Percentiles rank a stretch among this genome's conserved stretches.
These are phyloP conservation scores for Fusarium bulbicola DNA, from an alignment of 2,329 filamentous ascomycete species.

Conservation along the genomic window DNA sequence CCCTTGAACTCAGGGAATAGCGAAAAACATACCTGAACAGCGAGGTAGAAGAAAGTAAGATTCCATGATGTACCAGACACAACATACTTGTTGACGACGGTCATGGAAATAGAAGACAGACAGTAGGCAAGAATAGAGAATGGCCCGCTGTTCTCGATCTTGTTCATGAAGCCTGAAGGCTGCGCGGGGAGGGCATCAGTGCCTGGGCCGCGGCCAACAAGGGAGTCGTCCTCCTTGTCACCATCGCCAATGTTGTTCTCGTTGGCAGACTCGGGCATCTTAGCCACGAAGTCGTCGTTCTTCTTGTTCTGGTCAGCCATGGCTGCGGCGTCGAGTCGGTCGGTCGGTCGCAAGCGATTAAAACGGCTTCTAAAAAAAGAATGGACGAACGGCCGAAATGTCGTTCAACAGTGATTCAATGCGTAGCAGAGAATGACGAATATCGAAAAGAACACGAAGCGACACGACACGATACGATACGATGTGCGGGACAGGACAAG, in stretches of 20 bases:
- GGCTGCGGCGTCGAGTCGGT: neutral
- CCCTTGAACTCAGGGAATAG: neutral
- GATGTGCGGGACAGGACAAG: slow-evolving; percentile 1
- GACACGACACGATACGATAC: neutral
- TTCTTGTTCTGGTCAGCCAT: slow-evolving; percentile 37
- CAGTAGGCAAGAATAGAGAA: slow-evolving; percentile 91
- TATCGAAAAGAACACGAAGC: slow-evolving; percentile 2
- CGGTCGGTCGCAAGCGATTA: slow-evolving; percentile 13
- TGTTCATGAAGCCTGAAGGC: slow-evolving; percentile 35
- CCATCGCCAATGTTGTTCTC: slow-evolving; percentile 30
- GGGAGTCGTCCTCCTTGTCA: slow-evolving; percentile 34
- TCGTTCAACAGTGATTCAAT: slow-evolving; percentile 28
- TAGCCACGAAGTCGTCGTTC: slow-evolving; percentile 36
- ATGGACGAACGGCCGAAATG: slow-evolving; percentile 36
- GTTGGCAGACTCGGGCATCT: slow-evolving; percentile 26
- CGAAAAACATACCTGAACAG: slow-evolving; percentile 77
- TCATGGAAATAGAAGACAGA: slow-evolving; percentile 95
- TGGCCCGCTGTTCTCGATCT: slow-evolving; percentile 77
- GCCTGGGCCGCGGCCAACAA: slow-evolving; percentile 32
- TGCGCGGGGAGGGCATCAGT: slow-evolving; percentile 28
- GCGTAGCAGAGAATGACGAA: slow-evolving; percentile 12
- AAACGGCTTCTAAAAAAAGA: slow-evolving; percentile 23
- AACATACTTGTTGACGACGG: slow-evolving; percentile 99
- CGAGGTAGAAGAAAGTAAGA: slow-evolving; percentile 93
- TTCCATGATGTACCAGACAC: slow-evolving; percentile 92